phyloP scores from a whole-genome alignment of 2,329 filamentous ascomycete genomes.

The Penicillium sp. region DNA sequence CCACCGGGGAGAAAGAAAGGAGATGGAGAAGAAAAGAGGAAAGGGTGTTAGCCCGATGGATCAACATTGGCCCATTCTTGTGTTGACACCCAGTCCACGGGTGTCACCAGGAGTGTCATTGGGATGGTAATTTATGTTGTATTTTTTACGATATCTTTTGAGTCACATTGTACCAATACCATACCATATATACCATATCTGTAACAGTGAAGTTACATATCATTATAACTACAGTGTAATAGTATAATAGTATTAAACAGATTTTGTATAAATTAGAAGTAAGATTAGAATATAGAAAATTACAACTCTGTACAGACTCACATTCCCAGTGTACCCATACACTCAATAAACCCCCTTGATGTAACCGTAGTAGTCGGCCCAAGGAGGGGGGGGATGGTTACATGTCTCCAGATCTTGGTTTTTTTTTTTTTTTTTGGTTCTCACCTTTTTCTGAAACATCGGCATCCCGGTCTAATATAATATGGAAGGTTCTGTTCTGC shows the following conservation, averaged over 20 bases:
- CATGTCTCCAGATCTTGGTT: too few species aligned
- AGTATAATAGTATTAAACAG: too few species aligned
- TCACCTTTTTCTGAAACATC: too few species aligned
- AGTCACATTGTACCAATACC: not conserved
- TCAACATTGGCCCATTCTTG: slow-evolving; percentile 30
- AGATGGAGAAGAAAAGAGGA: not conserved
- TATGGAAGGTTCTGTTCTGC: not conserved
- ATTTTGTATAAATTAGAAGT: too few species aligned
- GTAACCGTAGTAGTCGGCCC: slow-evolving; percentile 31
- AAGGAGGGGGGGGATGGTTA: slow-evolving; percentile 24
- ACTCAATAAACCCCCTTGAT: slow-evolving; percentile 28
- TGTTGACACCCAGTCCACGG: too few species aligned
- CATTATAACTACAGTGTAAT: too few species aligned
- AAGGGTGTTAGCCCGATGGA: slow-evolving; percentile 19
- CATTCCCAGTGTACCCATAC: slow-evolving; percentile 21
- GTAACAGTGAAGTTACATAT: too few species aligned
- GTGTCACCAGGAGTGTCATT: slow-evolving; percentile 25
- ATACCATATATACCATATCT: too few species aligned
- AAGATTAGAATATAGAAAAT: too few species aligned
- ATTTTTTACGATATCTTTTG: too few species aligned
- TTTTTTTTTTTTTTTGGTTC: not conserved
- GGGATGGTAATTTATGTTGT: slow-evolving; percentile 6
- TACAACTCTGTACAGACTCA: too few species aligned
- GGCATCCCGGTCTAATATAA: not conserved
- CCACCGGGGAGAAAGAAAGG: slow-evolving; percentile 7